phyloP scores from a whole-genome alignment of 192 early-diverging fungal genomes.

The Entomortierella parvispora region DNA sequence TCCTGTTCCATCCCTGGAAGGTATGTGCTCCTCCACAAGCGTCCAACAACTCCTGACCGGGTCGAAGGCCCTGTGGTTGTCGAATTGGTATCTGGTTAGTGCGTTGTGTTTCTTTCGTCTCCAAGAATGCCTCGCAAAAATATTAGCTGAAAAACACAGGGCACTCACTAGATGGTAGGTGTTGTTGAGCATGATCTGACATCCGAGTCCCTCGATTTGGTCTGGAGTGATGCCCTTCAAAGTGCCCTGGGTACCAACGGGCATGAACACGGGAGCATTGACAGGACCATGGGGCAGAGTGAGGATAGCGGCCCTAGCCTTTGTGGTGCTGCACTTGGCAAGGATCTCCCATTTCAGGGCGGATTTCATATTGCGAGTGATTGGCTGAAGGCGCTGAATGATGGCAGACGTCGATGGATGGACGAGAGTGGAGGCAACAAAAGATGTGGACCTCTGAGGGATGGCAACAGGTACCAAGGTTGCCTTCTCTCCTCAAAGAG shows the following conservation, averaged over 20 bases:
- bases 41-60: constrained; percentile 81
- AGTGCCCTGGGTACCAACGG: constrained; percentile 86
- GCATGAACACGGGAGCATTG: constrained; percentile 89
- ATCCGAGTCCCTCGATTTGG: constrained; percentile 78
- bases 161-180: constrained; percentile 81
- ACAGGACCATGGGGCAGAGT: constrained; percentile 85
- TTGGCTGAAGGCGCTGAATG: constrained; percentile 45
- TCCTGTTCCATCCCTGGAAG: constrained; percentile 85
- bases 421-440: neutral
- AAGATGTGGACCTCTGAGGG: too few relatives aligned
- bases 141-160: neutral
- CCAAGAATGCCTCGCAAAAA: neutral
- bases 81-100: neutral
- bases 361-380: constrained; percentile 61
- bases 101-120: too few relatives aligned
- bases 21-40: constrained; percentile 78
- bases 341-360: constrained; percentile 79
- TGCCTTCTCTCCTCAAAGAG: too few relatives aligned
- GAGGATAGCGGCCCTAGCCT: constrained; percentile 79
- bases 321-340: constrained; percentile 84
- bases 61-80: constrained; percentile 62
- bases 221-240: constrained; percentile 84
- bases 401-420: neutral
- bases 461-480: too few relatives aligned
- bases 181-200: constrained; percentile 89